Evolutionary conservation across 2,329 filamentous ascomycete genomes (phyloP).

Genomic region (Corinectria fuckeliana): DNA sequence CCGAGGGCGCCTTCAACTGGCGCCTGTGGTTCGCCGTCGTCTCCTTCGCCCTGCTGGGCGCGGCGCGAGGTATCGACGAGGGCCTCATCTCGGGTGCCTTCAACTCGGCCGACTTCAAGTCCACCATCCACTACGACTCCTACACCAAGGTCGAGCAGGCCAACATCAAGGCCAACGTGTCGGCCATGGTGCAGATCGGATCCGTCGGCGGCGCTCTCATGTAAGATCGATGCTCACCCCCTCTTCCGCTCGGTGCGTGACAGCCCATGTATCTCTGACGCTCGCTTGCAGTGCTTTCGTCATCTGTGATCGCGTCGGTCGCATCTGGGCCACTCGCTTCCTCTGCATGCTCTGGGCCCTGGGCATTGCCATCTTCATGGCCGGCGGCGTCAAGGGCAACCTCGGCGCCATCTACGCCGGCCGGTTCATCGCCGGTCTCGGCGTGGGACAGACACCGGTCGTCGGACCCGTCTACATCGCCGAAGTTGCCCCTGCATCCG

Average conservation of each 20-base stretch:
- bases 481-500: conserved; percentile 71
- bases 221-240: conserved; percentile 38
- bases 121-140: conserved; percentile 61
- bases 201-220: conserved; percentile 73
- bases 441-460: conserved; percentile 71
- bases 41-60: conserved; percentile 77
- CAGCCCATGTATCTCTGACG: background rate
- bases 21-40: conserved; percentile 78
- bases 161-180: conserved; percentile 78
- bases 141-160: conserved; percentile 62
- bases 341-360: conserved; percentile 64
- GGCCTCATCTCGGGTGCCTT: conserved; percentile 78
- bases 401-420: conserved; percentile 68
- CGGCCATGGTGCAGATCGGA: conserved; percentile 82
- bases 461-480: conserved; percentile 76
- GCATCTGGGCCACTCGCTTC: conserved; percentile 66
- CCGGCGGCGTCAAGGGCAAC: conserved; percentile 55
- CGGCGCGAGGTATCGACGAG: conserved; percentile 80
- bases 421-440: conserved; percentile 69
- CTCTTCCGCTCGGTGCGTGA: background rate
- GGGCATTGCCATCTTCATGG: conserved; percentile 65
- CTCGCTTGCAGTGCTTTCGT: conserved; percentile 59
- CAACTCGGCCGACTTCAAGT: conserved; percentile 69
- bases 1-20: conserved; percentile 77
- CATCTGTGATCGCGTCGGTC: conserved; percentile 66